A percentile compares a stretch with the other conserved stretches of the same genome.
Evolutionary conservation across 352 stramenopile species (phyloP).

Genomic region (Globisporangium takayamanum): DNA sequence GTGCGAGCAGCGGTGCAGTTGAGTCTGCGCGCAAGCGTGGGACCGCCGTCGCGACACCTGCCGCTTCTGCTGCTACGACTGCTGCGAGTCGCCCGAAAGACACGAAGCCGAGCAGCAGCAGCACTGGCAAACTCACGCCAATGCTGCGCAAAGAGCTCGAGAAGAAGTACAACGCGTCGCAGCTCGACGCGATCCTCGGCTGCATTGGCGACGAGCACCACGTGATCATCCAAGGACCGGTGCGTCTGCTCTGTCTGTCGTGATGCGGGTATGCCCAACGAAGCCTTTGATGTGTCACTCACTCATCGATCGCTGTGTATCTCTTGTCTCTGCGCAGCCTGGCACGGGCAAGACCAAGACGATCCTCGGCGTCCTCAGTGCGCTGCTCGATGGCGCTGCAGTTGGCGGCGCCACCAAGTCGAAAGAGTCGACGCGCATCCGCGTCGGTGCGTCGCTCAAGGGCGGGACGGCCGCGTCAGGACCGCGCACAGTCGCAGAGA

Average conservation of each 20-base stretch:
- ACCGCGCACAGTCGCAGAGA: constrained; percentile 45
- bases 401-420: constrained; percentile 38
- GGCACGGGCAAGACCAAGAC: constrained; percentile 83
- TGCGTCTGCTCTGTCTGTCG: constrained; percentile 18
- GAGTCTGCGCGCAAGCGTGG: constrained; percentile 1
- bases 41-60: background rate
- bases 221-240: constrained; percentile 79
- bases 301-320: background rate
- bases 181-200: constrained; percentile 64
- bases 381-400: constrained; percentile 64
- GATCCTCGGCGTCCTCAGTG: constrained; percentile 64
- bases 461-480: constrained; percentile 16
- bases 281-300: background rate
- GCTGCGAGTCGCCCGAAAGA: constrained; percentile 1
- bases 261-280: background rate
- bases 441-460: constrained; percentile 60
- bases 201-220: constrained; percentile 53
- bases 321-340: constrained; percentile 25
- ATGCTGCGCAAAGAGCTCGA: constrained; percentile 40
- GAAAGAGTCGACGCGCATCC: constrained; percentile 56
- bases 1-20: background rate
- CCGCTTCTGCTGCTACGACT: background rate
- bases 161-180: constrained; percentile 64
- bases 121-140: constrained; percentile 21
- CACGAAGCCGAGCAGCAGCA: constrained; percentile 9